Evolutionary conservation across 805 yeast species (phyloP).

Genomic region (Saccharomycopsis microspora): DNA sequence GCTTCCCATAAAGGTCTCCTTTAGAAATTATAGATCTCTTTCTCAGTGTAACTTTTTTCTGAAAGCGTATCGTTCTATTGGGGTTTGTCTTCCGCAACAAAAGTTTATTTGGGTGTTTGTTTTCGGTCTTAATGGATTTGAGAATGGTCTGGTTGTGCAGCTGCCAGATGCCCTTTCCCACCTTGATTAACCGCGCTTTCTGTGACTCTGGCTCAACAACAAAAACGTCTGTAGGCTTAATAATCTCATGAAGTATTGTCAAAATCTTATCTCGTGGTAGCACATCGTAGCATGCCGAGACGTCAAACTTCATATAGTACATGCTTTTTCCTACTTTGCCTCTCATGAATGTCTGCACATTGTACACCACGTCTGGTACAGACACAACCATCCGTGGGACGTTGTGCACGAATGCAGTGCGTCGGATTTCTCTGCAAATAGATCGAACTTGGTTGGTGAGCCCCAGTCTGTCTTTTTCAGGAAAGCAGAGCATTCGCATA

Average conservation of each 20-base stretch:
- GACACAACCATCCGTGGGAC: background rate
- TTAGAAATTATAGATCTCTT: too few species aligned
- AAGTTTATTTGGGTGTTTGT: too few species aligned
- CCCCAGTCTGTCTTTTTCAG: constrained; percentile 20
- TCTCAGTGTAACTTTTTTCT: too few species aligned
- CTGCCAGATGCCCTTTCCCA: background rate
- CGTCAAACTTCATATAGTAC: constrained; percentile 61
- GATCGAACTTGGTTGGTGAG: too few species aligned
- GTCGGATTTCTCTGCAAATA: too few species aligned
- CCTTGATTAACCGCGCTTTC: background rate
- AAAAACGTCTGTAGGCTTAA: background rate
- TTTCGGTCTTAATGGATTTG: constrained; percentile 5
- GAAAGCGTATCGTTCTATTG: background rate
- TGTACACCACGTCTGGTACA: background rate
- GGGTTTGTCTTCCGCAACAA: background rate
- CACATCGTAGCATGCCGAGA: constrained; percentile 66
- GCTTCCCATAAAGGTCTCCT: too few species aligned
- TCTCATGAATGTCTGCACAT: constrained; percentile 5
- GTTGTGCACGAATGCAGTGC: too few species aligned
- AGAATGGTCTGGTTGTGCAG: background rate
- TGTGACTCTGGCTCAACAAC: constrained; percentile 14
- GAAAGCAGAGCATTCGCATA: constrained; percentile 54
- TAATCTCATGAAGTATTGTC: background rate
- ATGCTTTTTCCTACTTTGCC: constrained; percentile 15
- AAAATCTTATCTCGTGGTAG: constrained; percentile 31